phyloP scores from a whole-genome alignment of 192 early-diverging fungal species.

The Umbelopsis vinacea region DNA sequence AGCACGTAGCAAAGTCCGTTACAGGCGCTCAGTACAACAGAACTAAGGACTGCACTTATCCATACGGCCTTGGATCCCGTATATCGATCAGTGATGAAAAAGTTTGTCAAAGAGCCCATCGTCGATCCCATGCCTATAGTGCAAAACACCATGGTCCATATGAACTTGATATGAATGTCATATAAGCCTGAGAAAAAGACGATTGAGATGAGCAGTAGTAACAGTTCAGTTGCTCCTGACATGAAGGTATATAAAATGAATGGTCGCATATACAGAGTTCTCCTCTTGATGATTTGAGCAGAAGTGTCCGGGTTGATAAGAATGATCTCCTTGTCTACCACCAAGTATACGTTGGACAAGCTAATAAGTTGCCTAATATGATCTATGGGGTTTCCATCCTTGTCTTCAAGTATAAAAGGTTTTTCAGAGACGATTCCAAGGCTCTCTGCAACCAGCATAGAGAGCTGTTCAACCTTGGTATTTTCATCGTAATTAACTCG shows the following conservation, averaged over 20 bases:
- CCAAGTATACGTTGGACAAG: not conserved
- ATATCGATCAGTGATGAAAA: conserved; percentile 20
- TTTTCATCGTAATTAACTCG: not conserved
- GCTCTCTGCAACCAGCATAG: not conserved
- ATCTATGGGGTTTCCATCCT: conserved; percentile 7
- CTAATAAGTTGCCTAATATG: not conserved
- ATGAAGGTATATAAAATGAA: conserved; percentile 24
- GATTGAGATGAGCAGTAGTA: conserved; percentile 12
- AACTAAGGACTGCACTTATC: conserved; percentile 6
- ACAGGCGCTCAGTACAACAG: conserved; percentile 16
- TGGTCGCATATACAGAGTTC: conserved; percentile 21
- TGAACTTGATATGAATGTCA: conserved; percentile 15
- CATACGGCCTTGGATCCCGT: not conserved
- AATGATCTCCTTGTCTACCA: conserved; percentile 12
- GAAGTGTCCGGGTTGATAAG: not conserved
- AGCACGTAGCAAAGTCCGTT: conserved; percentile 18
- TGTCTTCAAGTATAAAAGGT: conserved; percentile 8
- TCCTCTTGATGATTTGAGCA: conserved; percentile 19
- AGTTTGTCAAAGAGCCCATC: conserved; percentile 19
- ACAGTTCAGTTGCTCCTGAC: conserved; percentile 1
- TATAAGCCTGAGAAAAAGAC: conserved; percentile 14
- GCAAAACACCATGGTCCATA: conserved; percentile 27
- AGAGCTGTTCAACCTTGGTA: not conserved
- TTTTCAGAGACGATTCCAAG: conserved; percentile 3
- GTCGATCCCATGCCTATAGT: conserved; percentile 18